Conservation (phyloP, 768 basidiomycete species). For the Suillus weaverae region DNA sequence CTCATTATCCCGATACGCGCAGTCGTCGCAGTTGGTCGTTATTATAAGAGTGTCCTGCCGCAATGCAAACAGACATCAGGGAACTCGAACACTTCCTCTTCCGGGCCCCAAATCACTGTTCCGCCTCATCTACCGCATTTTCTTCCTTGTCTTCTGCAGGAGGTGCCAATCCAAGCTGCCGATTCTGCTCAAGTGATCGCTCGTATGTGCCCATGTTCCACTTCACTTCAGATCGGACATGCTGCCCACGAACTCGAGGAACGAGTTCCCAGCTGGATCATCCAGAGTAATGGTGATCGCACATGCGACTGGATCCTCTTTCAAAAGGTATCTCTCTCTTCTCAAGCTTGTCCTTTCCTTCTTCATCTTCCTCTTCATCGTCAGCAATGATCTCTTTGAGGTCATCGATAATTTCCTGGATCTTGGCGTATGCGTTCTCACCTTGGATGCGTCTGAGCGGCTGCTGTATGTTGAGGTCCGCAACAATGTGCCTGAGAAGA, state of each 20-base stretch:
- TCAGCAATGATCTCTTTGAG: slow-evolving; percentile 66
- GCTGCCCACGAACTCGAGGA: slow-evolving; percentile 84
- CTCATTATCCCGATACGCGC: slow-evolving; percentile 97
- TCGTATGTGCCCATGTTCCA: slow-evolving; percentile 87
- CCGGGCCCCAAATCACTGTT: slow-evolving; percentile 37
- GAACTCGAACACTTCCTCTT: slow-evolving; percentile 90
- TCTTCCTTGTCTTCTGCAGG: slow-evolving; percentile 38
- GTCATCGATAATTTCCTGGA: slow-evolving; percentile 68
- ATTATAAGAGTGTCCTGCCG: slow-evolving; percentile 91
- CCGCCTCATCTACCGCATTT: slow-evolving; percentile 13
- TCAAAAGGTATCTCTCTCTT: slow-evolving; percentile 28
- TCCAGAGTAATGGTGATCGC: slow-evolving; percentile 84
- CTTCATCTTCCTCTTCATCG: slow-evolving; percentile 44
- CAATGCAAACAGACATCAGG: slow-evolving; percentile 88
- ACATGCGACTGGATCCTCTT: slow-evolving; percentile 55
- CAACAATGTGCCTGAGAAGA: slow-evolving; percentile 75
- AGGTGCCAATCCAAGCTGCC: slow-evolving; percentile 69
- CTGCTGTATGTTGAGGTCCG: slow-evolving; percentile 81
- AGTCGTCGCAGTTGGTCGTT: slow-evolving; percentile 96
- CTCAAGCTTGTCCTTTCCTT: slow-evolving; percentile 30
- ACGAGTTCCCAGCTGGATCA: slow-evolving; percentile 94
- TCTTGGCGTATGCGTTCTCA: slow-evolving; percentile 66
- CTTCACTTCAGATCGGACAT: slow-evolving; percentile 94
- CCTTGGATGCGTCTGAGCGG: slow-evolving; percentile 81
- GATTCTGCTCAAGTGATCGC: slow-evolving; percentile 79